Base-by-base conservation (phyloP, 2,329 filamentous ascomycete species). In the Neofusicoccum sp. region DNA sequence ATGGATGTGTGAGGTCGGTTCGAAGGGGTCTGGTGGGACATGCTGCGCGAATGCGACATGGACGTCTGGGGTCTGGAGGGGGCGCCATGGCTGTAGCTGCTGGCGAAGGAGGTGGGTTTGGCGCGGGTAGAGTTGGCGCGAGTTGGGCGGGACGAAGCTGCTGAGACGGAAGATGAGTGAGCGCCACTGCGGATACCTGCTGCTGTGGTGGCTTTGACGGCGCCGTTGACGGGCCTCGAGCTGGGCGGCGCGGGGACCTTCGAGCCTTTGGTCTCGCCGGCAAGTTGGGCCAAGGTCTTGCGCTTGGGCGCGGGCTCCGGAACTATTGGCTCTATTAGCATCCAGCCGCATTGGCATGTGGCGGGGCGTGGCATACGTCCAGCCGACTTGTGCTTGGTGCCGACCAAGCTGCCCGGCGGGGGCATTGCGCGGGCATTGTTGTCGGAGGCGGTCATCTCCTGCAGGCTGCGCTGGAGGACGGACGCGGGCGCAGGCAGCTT, bases 11-110 rank as follows among this genome's bases (percentile, higher is more conserved):
- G 71, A 22, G 73, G 75, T 74, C 70, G 77, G 77, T 52, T 52
- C 1, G 59, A 44, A 4, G 61, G 66, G 71, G 71, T 58, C 78
- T 67, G 73, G 70, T 58, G 54, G 68, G 83, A 77, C 63, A 79
- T 72, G 70, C 81, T 83, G 61, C 81, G 77, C 47, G 82, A 76
- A 65, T 83, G 82, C 66, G 78, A 61, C 73, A 85, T 77, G 39
- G 85, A 79, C 6, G 84, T 81, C 65, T 85, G 80, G 3, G 84
- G 80, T 61, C 85, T 83, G 34, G 73, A 61, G 68, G 84, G 83
- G 16, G 74, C 68, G 12, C 80, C 81, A 11, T 83, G 80, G 1
- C 84, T 89, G 65, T 83, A 80, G 1, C 85, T 89, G 65, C 81
- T 84, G 12, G 84, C 81, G 66, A 87, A 87, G 65, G 79, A 81